Conservation (phyloP, 2,329 filamentous ascomycete species). For the Colletotrichum sp. region DNA sequence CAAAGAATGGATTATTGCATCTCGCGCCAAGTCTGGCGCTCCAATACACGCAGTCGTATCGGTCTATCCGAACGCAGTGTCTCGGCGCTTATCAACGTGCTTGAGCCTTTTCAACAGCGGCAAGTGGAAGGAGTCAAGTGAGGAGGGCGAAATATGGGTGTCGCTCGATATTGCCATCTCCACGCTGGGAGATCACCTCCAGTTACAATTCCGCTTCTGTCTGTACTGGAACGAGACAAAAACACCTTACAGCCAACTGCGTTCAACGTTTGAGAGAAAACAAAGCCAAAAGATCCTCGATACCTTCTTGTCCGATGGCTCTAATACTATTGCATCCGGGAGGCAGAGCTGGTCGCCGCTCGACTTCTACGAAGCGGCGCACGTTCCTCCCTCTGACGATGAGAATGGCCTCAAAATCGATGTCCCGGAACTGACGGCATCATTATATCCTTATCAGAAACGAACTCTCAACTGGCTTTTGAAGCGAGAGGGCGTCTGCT, state of each 20-base stretch:
- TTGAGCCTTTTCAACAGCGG: conserved; percentile 11
- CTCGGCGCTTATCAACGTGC: background rate
- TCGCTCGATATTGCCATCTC: conserved; percentile 34
- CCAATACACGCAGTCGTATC: background rate
- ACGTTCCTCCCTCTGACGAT: conserved; percentile 59
- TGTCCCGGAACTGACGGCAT: conserved; percentile 50
- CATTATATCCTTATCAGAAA: conserved; percentile 75
- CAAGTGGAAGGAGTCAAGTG: conserved; percentile 16
- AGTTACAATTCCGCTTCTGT: conserved; percentile 35
- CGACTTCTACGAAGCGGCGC: conserved; percentile 73
- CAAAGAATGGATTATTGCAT: background rate
- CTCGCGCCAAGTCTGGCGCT: background rate
- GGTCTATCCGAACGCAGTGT: background rate
- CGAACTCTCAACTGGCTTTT: conserved; percentile 75
- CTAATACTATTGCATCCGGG: conserved; percentile 25
- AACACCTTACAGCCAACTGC: conserved; percentile 33
- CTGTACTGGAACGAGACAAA: conserved; percentile 49
- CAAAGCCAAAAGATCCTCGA: conserved; percentile 40
- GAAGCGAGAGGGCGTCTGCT: conserved; percentile 65
- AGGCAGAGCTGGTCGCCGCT: conserved; percentile 46
- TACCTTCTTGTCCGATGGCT: conserved; percentile 35
- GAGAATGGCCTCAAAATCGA: conserved; percentile 39
- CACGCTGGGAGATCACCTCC: conserved; percentile 26
- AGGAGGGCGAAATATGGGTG: conserved; percentile 35
- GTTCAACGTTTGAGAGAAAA: conserved; percentile 31